A percentile compares a stretch with the other conserved stretches of the same genome.
Conservation (phyloP, 495 filamentous ascomycete genomes). For the Tuber melanosporum region DNA sequence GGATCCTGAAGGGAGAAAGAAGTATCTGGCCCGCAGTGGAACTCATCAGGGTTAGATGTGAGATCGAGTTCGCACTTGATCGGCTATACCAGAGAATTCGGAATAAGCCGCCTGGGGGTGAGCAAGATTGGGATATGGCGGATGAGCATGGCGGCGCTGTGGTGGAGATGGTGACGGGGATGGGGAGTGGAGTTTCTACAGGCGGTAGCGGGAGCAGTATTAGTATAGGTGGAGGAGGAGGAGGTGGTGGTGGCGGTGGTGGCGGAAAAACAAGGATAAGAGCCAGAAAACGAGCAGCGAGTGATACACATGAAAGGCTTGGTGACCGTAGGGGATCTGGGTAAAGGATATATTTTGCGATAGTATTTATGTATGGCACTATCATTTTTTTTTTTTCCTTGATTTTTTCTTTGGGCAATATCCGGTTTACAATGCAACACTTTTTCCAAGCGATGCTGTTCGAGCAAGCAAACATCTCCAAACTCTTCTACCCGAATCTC, state of each 20-base stretch:
- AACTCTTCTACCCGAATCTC: neutral
- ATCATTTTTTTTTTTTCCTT: neutral
- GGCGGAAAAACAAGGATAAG: constrained; percentile 14
- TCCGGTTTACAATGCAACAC: too few species aligned
- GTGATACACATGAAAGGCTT: constrained; percentile 24
- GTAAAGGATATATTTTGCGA: neutral
- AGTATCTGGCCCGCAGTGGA: constrained; percentile 90
- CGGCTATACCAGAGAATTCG: constrained; percentile 72
- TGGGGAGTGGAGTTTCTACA: neutral
- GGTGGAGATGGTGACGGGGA: neutral
- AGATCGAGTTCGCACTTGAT: constrained; percentile 80
- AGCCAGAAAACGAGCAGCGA: constrained; percentile 35
- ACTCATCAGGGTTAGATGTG: constrained; percentile 75
- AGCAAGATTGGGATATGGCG: neutral
- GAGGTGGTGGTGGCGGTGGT: constrained; percentile 33
- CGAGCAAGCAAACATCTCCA: neutral
- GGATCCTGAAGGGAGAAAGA: constrained; percentile 76
- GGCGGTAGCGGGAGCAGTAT: neutral
- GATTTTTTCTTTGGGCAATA: neutral
- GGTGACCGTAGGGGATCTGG: constrained; percentile 21
- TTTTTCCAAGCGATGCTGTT: neutral
- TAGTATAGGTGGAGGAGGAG: constrained; percentile 38
- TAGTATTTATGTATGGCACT: neutral
- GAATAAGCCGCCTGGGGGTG: constrained; percentile 46
- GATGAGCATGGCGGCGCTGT: neutral